Evolutionary conservation across 1,284 basidiomycete genomes (phyloP), one percentile per base, ranked within the genome.

Genomic region (Leccinum discolor): DNA sequence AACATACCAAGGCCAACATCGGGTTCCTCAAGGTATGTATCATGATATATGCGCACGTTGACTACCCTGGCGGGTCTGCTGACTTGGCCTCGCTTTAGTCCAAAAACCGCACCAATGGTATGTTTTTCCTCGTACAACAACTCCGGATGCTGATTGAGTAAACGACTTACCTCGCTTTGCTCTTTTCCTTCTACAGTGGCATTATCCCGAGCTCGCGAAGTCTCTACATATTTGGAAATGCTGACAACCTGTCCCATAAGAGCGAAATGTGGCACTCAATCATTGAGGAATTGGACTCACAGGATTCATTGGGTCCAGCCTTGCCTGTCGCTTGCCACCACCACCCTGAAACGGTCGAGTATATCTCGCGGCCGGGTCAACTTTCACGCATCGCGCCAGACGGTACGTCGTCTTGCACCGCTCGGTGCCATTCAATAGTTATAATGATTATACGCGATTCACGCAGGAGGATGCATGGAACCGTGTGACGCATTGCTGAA

Each of bases 221-320:
- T 3, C 78, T 93, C 12, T 92, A 83, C 70, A 87, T 93, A 42
- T 78, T 93, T 3, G 91, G 91, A 12, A 91, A 93, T 66, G 84
- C 87, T 0, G 71, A 77, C 1, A 81, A 88, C 65, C 72, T 88
- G 23, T 76, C 81, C 3, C 74, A 73, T 44, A 78, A 74, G 72
- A 88, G 83, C 65, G 59, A 71, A 7, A 90, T 89, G 81, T 93
- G 92, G 92, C 70, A 73, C 0, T 76, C 75, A 0, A 79, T 93
- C 16, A 75, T 91, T 3, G 79, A 86, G 12, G 82, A 89, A 69
- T 75, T 92, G n/a, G 79, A 83, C 23, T 69, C 72, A 2, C 71
- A 79, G 29, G 83, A 81, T 6, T 76, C 78, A 10, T 66, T 91
- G 14, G 89, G 88, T 8, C 66, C 73, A 5, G 85, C 76, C 0